A percentile compares a stretch with the other conserved stretches of the same genome.
phyloP scores from a whole-genome alignment of 1,139 yeast genomes.

The Diutina rugosa region DNA sequence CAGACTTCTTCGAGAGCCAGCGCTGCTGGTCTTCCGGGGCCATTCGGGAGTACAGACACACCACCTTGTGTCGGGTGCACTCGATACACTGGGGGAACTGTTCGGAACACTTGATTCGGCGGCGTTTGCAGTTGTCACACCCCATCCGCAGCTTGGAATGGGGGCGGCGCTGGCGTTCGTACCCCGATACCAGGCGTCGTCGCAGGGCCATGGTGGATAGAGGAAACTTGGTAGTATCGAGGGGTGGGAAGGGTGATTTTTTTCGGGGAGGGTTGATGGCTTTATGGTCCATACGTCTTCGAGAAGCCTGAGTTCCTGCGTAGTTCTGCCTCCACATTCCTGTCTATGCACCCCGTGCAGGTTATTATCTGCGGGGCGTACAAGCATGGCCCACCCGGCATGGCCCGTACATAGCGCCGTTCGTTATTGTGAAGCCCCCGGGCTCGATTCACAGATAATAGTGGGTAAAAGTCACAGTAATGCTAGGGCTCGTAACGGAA shows the following conservation, averaged over 20 bases:
- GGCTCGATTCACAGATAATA: neutral
- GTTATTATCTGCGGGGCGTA: neutral
- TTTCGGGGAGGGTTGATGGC: neutral
- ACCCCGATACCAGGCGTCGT: neutral
- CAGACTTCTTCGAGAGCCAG: neutral
- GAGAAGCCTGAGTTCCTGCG: neutral
- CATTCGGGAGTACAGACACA: neutral
- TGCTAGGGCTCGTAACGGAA: too few relatives aligned
- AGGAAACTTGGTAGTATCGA: neutral
- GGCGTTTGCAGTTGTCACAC: neutral
- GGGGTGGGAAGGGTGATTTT: neutral
- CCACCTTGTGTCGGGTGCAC: constrained; percentile 1
- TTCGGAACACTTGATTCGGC: neutral
- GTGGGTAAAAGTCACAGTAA: neutral
- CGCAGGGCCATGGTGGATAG: neutral
- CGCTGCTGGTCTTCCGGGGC: neutral
- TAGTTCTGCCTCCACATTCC: neutral
- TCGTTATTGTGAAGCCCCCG: neutral
- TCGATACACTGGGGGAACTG: constrained; percentile 1
- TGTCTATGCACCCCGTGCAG: neutral
- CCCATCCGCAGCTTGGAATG: neutral
- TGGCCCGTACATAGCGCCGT: neutral
- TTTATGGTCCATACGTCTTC: neutral
- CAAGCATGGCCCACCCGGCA: neutral
- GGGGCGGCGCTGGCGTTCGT: constrained; percentile 1